These are phyloP conservation scores for Globisporangium barbulae DNA, from an alignment of 352 stramenopile genomes.

Conservation along the genomic window DNA sequence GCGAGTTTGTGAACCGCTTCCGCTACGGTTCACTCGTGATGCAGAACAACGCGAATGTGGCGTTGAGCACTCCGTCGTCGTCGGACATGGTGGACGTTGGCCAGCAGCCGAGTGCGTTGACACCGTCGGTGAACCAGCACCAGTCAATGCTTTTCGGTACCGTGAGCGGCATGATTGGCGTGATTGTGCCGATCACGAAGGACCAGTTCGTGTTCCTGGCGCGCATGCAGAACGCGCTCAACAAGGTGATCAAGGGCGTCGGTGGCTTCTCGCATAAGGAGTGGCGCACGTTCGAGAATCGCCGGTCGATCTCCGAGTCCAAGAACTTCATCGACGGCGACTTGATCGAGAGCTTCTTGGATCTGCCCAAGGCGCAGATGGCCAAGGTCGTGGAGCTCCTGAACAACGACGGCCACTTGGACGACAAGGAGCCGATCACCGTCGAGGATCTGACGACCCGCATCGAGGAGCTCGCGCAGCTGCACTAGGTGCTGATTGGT, in stretches of 20 bases:
- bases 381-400: conserved; percentile 89
- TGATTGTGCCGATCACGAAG: conserved; percentile 90
- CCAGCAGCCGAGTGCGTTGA: conserved; percentile 6
- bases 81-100: conserved; percentile 57
- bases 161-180: conserved; percentile 95
- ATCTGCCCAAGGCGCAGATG: conserved; percentile 90
- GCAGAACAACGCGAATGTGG: conserved; percentile 55
- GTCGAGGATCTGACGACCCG: conserved; percentile 57
- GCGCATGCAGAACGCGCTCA: conserved; percentile 89
- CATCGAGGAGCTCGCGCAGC: conserved; percentile 73
- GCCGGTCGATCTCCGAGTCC: conserved; percentile 71
- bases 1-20: conserved; percentile 97
- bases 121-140: conserved; percentile 7
- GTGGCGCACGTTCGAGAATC: conserved; percentile 92
- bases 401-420: conserved; percentile 50
- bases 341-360: conserved; percentile 93
- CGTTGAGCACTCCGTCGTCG: not conserved
- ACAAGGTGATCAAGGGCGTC: conserved; percentile 87
- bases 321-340: conserved; percentile 96
- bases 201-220: conserved; percentile 90
- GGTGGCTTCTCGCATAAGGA: conserved; percentile 92
- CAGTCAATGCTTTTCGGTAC: conserved; percentile 92
- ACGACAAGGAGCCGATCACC: conserved; percentile 89
- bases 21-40: conserved; percentile 94
- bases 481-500: conserved; percentile 37